phyloP scores from a whole-genome alignment of 2,329 filamentous ascomycete genomes.

The Ceratocystis albifundus region DNA sequence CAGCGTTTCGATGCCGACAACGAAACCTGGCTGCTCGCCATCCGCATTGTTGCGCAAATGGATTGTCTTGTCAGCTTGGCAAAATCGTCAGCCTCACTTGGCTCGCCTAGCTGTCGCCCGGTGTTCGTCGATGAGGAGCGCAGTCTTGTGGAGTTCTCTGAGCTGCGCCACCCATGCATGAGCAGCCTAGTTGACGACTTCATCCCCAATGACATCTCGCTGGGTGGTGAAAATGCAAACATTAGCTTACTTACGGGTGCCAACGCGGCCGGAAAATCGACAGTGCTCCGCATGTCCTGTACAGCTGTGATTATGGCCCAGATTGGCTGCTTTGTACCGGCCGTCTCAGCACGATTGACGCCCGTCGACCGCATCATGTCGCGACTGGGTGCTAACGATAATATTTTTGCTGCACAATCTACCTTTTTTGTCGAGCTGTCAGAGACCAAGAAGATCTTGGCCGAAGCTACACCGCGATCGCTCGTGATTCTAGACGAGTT shows the following conservation, averaged over 20 bases:
- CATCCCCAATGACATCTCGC: constrained; percentile 84
- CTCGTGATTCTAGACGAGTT: constrained; percentile 95
- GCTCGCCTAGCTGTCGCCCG: constrained; percentile 78
- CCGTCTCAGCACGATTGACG: constrained; percentile 67
- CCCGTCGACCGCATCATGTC: constrained; percentile 98
- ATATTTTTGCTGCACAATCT: constrained; percentile 94
- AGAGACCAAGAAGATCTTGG: constrained; percentile 95
- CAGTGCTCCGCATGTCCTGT: constrained; percentile 91
- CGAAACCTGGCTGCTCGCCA: constrained; percentile 72
- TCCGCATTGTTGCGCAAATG: constrained; percentile 79
- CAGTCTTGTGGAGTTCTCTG: constrained; percentile 80
- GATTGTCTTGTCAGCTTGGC: constrained; percentile 92
- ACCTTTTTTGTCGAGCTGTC: constrained; percentile 97
- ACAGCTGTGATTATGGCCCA: constrained; percentile 96
- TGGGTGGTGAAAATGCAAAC: constrained; percentile 70
- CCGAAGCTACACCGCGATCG: constrained; percentile 84
- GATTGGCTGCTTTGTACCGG: constrained; percentile 85
- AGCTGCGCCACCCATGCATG: constrained; percentile 92
- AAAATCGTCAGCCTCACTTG: constrained; percentile 72
- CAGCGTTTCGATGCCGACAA: constrained; percentile 82
- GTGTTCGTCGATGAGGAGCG: constrained; percentile 75
- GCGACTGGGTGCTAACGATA: constrained; percentile 91
- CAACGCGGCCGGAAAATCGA: constrained; percentile 95
- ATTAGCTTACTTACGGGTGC: constrained; percentile 89
- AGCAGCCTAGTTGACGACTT: constrained; percentile 80